Conservation (phyloP, 768 basidiomycete genomes). For the Lactifluus echinatus region DNA sequence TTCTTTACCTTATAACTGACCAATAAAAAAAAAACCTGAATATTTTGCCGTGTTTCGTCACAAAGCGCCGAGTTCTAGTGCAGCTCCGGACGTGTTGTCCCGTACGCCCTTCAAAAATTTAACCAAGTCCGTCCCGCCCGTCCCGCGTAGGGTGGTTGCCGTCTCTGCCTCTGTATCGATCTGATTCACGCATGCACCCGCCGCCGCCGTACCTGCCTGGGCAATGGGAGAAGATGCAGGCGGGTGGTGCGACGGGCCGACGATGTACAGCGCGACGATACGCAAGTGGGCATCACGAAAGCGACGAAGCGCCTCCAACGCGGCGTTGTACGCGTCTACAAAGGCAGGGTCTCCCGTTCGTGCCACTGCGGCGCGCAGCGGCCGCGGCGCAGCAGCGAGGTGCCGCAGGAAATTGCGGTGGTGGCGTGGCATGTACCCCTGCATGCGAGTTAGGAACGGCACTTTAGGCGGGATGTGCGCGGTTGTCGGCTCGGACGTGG, state of each 20-base stretch:
- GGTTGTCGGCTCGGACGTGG: no score
- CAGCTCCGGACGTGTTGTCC: conserved; percentile 37
- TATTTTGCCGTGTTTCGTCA: neutral
- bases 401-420: conserved; percentile 51
- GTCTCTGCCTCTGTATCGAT: conserved; percentile 5
- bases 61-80: conserved; percentile 19
- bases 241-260: conserved; percentile 36
- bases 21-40: neutral
- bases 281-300: conserved; percentile 53
- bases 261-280: conserved; percentile 48
- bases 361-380: conserved; percentile 38
- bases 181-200: neutral
- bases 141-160: conserved; percentile 35
- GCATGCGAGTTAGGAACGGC: conserved; percentile 46
- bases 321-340: conserved; percentile 39
- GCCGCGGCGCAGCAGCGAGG: conserved; percentile 38
- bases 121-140: conserved; percentile 50
- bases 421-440: conserved; percentile 51
- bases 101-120: conserved; percentile 49
- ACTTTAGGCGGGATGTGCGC: neutral
- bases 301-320: conserved; percentile 41
- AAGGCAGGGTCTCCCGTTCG: conserved; percentile 20
- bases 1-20: no score
- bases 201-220: neutral
- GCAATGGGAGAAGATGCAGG: neutral